Base-by-base conservation (phyloP, 208 protist species). In the Tritrichomonas musculus region DNA sequence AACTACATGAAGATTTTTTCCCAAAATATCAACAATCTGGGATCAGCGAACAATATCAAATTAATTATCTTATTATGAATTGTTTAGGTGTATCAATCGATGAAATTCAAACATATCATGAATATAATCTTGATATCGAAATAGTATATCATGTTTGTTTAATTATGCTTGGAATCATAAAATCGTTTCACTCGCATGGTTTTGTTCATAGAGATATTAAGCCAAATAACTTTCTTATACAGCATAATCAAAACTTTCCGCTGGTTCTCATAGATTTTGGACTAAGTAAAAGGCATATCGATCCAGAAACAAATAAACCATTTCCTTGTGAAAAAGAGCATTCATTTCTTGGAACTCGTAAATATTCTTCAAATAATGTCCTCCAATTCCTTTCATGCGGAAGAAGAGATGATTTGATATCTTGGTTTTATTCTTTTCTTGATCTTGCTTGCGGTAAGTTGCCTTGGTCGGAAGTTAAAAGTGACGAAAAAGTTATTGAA, bases 281-380 rank as follows among this genome's bases (percentile, higher is more conserved):
- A n/a, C n/a, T n/a, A n/a, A n/a, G n/a, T n/a, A 3, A 41, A 22
- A 82, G 50, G 30, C 50, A 53, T 41, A 82, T 82, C 25, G 73
- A 82, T 53, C 73, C 73, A 20, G 41, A 82, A 53, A 82, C 73
- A 44, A 82, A 82, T 36, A 14, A 82, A 30, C 73, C 73, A 82
- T 47, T 82, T 50, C 73, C 73, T 47, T 20, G 14, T 22, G 41
- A 14, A n/a, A 36, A 82, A 30, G n/a, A n/a, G n/a, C n/a, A n/a
- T n/a, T n/a, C n/a, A n/a, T n/a, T n/a, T n/a, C n/a, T n/a, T n/a
- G n/a, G n/a, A n/a, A n/a, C n/a, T n/a, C n/a, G n/a, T n/a, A n/a
- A n/a, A n/a, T n/a, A n/a, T n/a, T n/a, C n/a, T n/a, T n/a, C n/a
- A n/a, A n/a, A n/a, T n/a, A n/a, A n/a, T n/a, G n/a, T n/a, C n/a